A percentile compares a stretch with the other conserved stretches of the same genome.
Conservation (phyloP, 345 rosid genomes). For the Pelargonium nanum region DNA sequence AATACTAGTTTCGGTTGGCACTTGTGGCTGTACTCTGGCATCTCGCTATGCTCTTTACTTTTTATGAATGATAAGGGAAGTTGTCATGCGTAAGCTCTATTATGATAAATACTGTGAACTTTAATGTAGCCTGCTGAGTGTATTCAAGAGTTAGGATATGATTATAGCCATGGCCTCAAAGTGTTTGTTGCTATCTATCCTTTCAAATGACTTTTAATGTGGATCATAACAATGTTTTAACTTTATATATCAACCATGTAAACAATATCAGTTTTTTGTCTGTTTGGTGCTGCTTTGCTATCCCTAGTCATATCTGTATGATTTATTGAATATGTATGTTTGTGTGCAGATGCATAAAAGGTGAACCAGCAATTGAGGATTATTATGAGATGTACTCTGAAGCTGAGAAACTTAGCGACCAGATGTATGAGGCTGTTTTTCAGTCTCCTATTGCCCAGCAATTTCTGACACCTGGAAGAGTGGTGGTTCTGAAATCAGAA, state of each 20-base stretch:
- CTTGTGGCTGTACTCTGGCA: too few relatives aligned
- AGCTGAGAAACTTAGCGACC: slow-evolving; percentile 35
- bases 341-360: slow-evolving; percentile 69
- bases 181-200: not conserved
- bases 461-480: slow-evolving; percentile 60
- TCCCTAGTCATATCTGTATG: not conserved
- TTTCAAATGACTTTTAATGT: not conserved
- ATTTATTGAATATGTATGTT: slow-evolving; percentile 12
- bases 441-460: slow-evolving; percentile 35
- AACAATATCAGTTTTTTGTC: not conserved
- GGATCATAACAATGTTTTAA: not conserved
- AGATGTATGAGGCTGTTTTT: slow-evolving; percentile 60
- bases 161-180: not conserved
- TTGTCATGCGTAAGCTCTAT: too few relatives aligned
- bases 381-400: slow-evolving; percentile 62
- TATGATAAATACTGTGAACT: not conserved
- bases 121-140: not conserved
- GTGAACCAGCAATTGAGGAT: slow-evolving; percentile 88
- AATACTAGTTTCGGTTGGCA: too few relatives aligned
- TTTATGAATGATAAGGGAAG: too few relatives aligned
- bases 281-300: not conserved
- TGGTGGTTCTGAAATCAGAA: slow-evolving; percentile 70
- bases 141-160: not conserved
- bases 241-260: not conserved
- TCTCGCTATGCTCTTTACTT: too few relatives aligned